Conservation (phyloP, 208 protist genomes). For the Trypanosoma congolense region DNA sequence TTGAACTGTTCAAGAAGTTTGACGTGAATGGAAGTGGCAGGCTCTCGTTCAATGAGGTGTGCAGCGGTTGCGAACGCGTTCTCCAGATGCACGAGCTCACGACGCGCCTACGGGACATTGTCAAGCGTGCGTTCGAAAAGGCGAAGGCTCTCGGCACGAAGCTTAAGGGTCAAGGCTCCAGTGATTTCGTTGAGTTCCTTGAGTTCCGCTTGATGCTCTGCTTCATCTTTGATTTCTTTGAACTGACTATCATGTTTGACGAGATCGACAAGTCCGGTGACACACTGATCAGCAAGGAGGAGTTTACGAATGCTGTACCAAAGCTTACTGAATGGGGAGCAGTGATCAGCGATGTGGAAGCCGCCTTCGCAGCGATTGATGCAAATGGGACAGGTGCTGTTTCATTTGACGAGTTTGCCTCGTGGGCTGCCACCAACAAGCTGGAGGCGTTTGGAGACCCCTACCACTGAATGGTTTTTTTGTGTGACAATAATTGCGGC, state of each 20-base stretch:
- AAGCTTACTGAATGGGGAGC: slow-evolving; percentile 59
- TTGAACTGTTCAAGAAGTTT: slow-evolving; percentile 73
- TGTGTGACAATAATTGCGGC: too few species aligned
- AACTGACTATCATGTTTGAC: slow-evolving; percentile 80
- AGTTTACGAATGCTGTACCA: slow-evolving; percentile 58
- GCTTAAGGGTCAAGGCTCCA: slow-evolving; percentile 23
- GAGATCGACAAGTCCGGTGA: slow-evolving; percentile 75
- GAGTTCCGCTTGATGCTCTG: slow-evolving; percentile 81
- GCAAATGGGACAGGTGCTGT: slow-evolving; percentile 61
- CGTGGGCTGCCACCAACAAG: slow-evolving; percentile 45
- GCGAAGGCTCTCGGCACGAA: slow-evolving; percentile 49
- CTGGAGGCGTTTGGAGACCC: slow-evolving; percentile 62
- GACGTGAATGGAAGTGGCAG: slow-evolving; percentile 46
- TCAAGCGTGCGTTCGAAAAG: slow-evolving; percentile 80
- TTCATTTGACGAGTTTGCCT: slow-evolving; percentile 76
- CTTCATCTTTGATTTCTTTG: slow-evolving; percentile 44
- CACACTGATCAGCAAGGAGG: slow-evolving; percentile 49
- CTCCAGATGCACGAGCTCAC: slow-evolving; percentile 66
- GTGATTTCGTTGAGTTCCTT: slow-evolving; percentile 53
- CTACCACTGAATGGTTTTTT: slow-evolving; percentile 31
- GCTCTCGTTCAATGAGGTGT: slow-evolving; percentile 59
- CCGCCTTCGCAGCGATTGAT: slow-evolving; percentile 71
- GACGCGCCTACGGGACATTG: slow-evolving; percentile 50
- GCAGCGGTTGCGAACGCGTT: slow-evolving; percentile 43
- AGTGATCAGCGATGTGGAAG: slow-evolving; percentile 42